A percentile compares a stretch with the other conserved stretches of the same genome.
Conservation (phyloP, 345 rosid genomes). For the Bruguiera parviflora region DNA sequence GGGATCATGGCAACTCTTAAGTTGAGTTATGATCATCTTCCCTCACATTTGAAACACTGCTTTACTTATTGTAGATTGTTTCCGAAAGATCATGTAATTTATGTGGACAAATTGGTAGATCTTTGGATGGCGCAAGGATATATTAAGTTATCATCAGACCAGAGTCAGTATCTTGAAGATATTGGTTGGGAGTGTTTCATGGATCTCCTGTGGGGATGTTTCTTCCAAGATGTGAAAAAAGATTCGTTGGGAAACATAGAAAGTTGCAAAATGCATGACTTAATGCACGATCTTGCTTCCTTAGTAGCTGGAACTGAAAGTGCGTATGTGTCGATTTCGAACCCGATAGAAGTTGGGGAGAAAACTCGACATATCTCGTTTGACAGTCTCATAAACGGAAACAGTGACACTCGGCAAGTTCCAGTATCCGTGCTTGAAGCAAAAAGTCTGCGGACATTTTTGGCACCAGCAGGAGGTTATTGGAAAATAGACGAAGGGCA, state of each 20-base stretch:
- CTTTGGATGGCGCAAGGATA: slow-evolving; percentile 32
- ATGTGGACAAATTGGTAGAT: neutral
- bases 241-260: accelerated
- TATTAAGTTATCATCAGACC: neutral
- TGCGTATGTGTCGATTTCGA: accelerated
- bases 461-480: neutral
- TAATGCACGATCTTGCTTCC: slow-evolving; percentile 23
- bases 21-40: slow-evolving; percentile 28
- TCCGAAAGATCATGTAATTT: slow-evolving; percentile 15
- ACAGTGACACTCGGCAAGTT: neutral
- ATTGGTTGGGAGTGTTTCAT: neutral
- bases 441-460: slow-evolving; percentile 12
- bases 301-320: neutral
- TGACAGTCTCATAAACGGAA: neutral
- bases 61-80: slow-evolving; percentile 30
- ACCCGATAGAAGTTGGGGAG: accelerated
- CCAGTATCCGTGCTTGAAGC: neutral
- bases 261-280: slow-evolving; percentile 22
- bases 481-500: too few relatives aligned
- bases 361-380: slow-evolving; percentile 8
- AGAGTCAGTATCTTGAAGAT: neutral
- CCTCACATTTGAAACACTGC: slow-evolving; percentile 29
- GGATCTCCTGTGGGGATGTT: neutral
- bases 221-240: slow-evolving; percentile 20
- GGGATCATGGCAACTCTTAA: slow-evolving; percentile 10